Evolutionary conservation across 2,329 filamentous ascomycete genomes (phyloP), one percentile per base, ranked within the genome.

Genomic region (Epichloe hybrida): DNA sequence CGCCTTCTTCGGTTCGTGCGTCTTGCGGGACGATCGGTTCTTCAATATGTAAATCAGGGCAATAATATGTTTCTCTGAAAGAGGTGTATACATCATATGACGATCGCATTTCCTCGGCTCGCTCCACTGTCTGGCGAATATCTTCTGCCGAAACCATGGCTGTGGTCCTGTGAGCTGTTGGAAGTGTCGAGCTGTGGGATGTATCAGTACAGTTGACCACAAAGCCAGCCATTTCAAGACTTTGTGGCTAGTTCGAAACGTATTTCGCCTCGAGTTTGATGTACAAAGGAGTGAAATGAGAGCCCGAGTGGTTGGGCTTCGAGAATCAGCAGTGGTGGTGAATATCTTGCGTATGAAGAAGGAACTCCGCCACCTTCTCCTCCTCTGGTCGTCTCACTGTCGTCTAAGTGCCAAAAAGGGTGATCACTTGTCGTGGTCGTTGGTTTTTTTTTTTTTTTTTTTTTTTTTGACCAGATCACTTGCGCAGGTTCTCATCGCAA

Each of bases 21-120:
- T 37, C 17, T 13, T 42, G 9, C 6, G 48, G 44, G 13, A 31
- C 4, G 3, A 21, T 27, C 5, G 38, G 23, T 34, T 54, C 52
- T 21, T 46, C 31, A 4, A 53, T 20, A 5, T 31, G 3, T 34
- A 56, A 21, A 20, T 40, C 11, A 17, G 43, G 34, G 15, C 45
- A 15, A 50, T 56, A 53, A n/a, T 51, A 52, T 11, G 38, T 27
- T 20, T 34, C 45, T 17, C 13, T 23, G 8, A 17, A 39, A 5
- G 42, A 27, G 5, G 35, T 37, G 13, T 9, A 23, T 15, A 4
- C 8, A 31, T 13, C 6, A 21, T 15, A 12, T 23, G 41, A 11
- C 20, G 20, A 20, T 46, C 44, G 15, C 2, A 36, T 15, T 7
- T 5, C 4, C 8, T 42, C 20, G 12, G 15, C 47, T 20, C n/a